Conservation (phyloP, 306 rosid species). For the Phaseolus lunatus region DNA sequence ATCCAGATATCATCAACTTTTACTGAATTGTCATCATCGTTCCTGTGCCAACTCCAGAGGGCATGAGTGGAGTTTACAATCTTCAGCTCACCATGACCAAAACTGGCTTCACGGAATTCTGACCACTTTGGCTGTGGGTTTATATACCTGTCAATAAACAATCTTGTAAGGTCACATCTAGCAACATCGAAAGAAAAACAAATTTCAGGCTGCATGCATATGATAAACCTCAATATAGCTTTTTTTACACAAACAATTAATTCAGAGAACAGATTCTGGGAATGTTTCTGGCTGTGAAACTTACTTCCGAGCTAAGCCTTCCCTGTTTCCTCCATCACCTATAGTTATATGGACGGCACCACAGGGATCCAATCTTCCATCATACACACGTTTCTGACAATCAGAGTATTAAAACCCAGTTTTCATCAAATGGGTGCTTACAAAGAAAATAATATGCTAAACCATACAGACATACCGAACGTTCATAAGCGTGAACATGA, state of each 20-base stretch:
- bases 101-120: conserved; percentile 88
- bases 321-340: conserved; percentile 97
- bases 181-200: conserved; percentile 3
- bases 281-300: conserved; percentile 37
- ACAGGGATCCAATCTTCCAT: conserved; percentile 73
- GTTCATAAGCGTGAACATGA: conserved; percentile 98
- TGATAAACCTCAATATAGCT: neutral
- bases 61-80: conserved; percentile 81
- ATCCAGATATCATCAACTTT: conserved; percentile 89
- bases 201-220: conserved; percentile 28
- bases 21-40: conserved; percentile 87
- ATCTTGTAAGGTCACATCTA: conserved; percentile 17
- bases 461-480: conserved; percentile 61
- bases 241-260: neutral
- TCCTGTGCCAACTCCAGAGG: conserved; percentile 98
- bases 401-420: conserved; percentile 25
- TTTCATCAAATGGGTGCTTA: neutral
- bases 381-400: conserved; percentile 76
- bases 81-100: conserved; percentile 91
- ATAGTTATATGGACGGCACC: conserved; percentile 95
- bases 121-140: conserved; percentile 90
- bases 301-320: conserved; percentile 88
- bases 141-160: conserved; percentile 59
- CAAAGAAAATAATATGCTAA: conserved; percentile 22
- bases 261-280: conserved; percentile 17